Percentiles rank a stretch among this genome's conserved stretches.
Conservation (phyloP, 164 flowering plant species). For the Platanus orientalis region DNA sequence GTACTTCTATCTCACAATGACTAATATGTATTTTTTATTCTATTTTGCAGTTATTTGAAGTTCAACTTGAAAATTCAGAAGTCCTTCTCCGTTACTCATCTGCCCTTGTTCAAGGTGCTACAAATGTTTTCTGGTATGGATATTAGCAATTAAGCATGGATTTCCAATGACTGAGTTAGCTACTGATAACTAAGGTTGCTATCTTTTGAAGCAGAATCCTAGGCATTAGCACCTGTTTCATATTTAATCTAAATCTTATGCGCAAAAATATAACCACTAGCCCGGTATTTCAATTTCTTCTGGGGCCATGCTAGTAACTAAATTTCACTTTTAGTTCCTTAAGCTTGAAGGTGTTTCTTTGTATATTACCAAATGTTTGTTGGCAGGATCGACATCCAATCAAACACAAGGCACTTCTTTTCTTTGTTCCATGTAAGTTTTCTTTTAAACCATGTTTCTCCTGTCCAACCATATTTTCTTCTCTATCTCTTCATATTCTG, state of each 20-base stretch:
- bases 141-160: background rate
- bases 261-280: no score
- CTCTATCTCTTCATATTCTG: conserved; percentile 1
- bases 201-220: background rate
- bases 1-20: background rate
- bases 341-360: no score
- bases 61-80: conserved; percentile 68
- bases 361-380: conserved; percentile 5
- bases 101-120: conserved; percentile 96
- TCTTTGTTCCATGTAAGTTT: conserved; percentile 70
- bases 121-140: conserved; percentile 94
- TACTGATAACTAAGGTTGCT: background rate
- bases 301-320: no score
- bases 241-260: no score
- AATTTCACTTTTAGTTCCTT: background rate
- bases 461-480: background rate
- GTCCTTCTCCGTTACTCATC: conserved; percentile 84
- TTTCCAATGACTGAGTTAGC: background rate
- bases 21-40: conserved; percentile 2
- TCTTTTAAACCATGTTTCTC: background rate
- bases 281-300: no score
- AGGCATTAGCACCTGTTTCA: background rate
- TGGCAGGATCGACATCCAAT: conserved; percentile 90
- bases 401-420: conserved; percentile 71
- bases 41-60: conserved; percentile 81